These are phyloP conservation scores for Fusarium udum DNA, from an alignment of 2,329 filamentous ascomycete genomes.

Conservation along the genomic window DNA sequence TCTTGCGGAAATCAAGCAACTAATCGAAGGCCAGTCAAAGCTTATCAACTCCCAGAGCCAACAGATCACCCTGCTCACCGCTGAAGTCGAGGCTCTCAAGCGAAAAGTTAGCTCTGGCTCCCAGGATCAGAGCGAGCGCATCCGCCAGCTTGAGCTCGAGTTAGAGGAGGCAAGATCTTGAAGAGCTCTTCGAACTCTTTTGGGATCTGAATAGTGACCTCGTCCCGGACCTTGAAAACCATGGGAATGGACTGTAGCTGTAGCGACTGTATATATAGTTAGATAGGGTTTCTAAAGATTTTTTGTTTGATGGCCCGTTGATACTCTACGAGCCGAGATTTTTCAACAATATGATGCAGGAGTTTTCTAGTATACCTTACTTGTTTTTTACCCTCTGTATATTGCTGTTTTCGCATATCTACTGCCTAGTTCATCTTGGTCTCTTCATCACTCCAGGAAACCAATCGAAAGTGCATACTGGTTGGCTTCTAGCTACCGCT, in stretches of 20 bases:
- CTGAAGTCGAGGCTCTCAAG: constrained; percentile 84
- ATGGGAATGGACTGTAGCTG: constrained; percentile 22
- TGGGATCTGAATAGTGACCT: not conserved
- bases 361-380: not conserved
- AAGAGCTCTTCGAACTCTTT: constrained; percentile 12
- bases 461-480: not conserved
- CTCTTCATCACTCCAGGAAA: not conserved
- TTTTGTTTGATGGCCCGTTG: constrained; percentile 33
- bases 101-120: constrained; percentile 69
- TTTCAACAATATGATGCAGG: not conserved
- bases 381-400: not conserved
- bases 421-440: not conserved
- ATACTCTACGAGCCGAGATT: not conserved
- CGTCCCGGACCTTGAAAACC: constrained; percentile 19
- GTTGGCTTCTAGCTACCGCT: not conserved
- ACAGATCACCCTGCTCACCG: constrained; percentile 75
- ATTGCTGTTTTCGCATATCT: not conserved
- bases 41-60: constrained; percentile 81
- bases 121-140: constrained; percentile 73
- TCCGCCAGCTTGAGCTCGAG: constrained; percentile 73
- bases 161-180: constrained; percentile 71
- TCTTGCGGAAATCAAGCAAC: constrained; percentile 78
- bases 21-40: constrained; percentile 80
- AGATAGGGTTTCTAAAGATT: constrained; percentile 39
- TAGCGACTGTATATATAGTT: constrained; percentile 42